phyloP scores from a whole-genome alignment of 352 stramenopile species.

The Phytophthora quininea region DNA sequence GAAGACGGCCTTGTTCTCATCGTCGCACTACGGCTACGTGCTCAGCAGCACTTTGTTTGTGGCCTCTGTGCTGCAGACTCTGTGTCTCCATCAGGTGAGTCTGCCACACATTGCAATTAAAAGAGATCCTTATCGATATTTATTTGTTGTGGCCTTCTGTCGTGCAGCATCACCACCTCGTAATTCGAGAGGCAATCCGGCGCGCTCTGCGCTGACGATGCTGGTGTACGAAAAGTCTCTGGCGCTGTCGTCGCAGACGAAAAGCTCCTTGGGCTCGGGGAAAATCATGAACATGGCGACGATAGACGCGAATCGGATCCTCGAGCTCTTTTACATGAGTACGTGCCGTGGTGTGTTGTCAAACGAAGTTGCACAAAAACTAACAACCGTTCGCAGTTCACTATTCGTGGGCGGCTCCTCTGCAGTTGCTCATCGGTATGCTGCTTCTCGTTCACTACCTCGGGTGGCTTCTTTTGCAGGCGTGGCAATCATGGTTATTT shows the following conservation, averaged over 20 bases:
- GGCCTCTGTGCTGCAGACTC: constrained; percentile 50
- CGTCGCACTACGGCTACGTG: constrained; percentile 60
- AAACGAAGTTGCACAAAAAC: background rate
- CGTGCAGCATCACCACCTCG: constrained; percentile 55
- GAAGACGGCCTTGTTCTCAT: constrained; percentile 44
- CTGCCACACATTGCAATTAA: background rate
- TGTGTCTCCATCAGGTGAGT: constrained; percentile 66
- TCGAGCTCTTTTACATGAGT: constrained; percentile 75
- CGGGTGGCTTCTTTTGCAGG: constrained; percentile 58
- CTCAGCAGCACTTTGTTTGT: constrained; percentile 54
- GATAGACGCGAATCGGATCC: constrained; percentile 91
- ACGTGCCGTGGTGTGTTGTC: background rate
- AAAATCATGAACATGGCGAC: constrained; percentile 95
- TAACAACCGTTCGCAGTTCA: constrained; percentile 42
- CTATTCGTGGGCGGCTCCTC: constrained; percentile 63
- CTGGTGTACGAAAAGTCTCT: constrained; percentile 70
- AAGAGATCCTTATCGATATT: background rate
- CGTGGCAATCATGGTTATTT: constrained; percentile 59
- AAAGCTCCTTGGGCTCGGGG: constrained; percentile 62
- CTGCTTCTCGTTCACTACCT: constrained; percentile 61
- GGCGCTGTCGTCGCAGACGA: constrained; percentile 59
- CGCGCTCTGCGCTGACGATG: constrained; percentile 69
- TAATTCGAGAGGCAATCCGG: constrained; percentile 71
- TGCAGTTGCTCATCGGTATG: constrained; percentile 65
- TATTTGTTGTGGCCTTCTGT: background rate